These are phyloP conservation scores for Zelopaecilomyces penicillatus DNA, from an alignment of 2,329 filamentous ascomycete genomes.

Conservation along the genomic window DNA sequence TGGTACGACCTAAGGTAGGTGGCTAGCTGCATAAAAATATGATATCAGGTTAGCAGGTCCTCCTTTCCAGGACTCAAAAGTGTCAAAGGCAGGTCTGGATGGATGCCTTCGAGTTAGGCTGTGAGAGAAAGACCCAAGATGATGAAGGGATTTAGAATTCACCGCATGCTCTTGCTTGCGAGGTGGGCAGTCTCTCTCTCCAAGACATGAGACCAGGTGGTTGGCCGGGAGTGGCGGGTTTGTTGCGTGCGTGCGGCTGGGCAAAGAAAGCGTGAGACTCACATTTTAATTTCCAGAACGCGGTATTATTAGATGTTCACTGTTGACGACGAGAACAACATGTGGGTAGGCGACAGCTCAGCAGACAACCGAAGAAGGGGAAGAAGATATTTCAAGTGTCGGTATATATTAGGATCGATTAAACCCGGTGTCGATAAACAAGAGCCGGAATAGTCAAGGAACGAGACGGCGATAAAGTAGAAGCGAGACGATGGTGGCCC, in stretches of 20 bases:
- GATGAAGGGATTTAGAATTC: background rate
- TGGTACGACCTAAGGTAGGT: slow-evolving; percentile 7
- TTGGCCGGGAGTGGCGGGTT: slow-evolving; percentile 21
- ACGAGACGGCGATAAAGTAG: no score
- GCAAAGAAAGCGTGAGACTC: slow-evolving; percentile 24
- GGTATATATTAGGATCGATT: no score
- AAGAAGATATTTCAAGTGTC: no score
- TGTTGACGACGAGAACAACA: no score
- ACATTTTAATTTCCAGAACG: slow-evolving; percentile 23
- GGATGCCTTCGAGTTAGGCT: background rate
- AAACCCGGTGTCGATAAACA: no score
- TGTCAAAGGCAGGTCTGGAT: no score
- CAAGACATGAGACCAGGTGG: slow-evolving; percentile 17
- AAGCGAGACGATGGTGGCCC: no score
- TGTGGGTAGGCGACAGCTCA: no score
- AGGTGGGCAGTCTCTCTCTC: slow-evolving; percentile 2
- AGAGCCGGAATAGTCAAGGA: no score
- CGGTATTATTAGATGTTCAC: no score
- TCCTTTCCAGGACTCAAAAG: background rate
- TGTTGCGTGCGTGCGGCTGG: slow-evolving; percentile 15
- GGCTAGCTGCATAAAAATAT: slow-evolving; percentile 7
- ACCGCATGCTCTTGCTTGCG: background rate
- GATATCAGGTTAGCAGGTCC: slow-evolving; percentile 5
- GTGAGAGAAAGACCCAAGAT: background rate
- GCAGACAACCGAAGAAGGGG: no score